Evolutionary conservation across 225 moss, liverwort and hornwort genomes (phyloP), one percentile per base, ranked within the genome.

Genomic region (Asterella californica): DNA sequence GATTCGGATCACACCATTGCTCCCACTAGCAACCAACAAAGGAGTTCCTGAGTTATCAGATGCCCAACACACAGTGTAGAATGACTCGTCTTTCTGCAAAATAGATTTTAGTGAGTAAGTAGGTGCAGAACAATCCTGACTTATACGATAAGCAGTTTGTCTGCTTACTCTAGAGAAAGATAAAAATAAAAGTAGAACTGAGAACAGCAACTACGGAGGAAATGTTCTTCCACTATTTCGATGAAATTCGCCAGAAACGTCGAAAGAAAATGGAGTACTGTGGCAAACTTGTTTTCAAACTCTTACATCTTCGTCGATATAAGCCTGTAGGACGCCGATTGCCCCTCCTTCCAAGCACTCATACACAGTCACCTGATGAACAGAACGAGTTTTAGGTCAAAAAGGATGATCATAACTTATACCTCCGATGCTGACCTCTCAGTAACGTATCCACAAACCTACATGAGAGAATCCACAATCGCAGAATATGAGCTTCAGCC

Each of bases 1-100:
- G 53, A 99, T 75, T 67, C 95, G 95, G 69, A 99, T 92, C 19
- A 95, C 94, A 65, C 97, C 97, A 15, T 99, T 95, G 88, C 92
- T 99, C 80, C 97, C 97, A 78, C 97, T 93, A 69, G 93, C 93
- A 19, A 93, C 95, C 2, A 99, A 87, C 30, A 95, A 71, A 24
- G 97, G 93, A 25, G 83, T 83, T 74, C 97, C 90, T 5, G 85
- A 83, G 50, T 83, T 50, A 37, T 93, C 90, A 78, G 88, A 87
- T 65, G 93, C 91, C 97, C 97, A 99, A 74, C 90, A 88, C 54
- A 99, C 94, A 15, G 97, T 93, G 85, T 94, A 99, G 80, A 94
- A 99, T 63, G 93, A 94, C 84, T 94, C 97, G 78, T 99, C 97
- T 84, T 94, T 99, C 90, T 90, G 89, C 62, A 74, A 10, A 82